Percentiles rank a stretch among this genome's conserved stretches.
Evolutionary conservation across 2,329 filamentous ascomycete genomes (phyloP).

Genomic region (Beauveria caledonica): DNA sequence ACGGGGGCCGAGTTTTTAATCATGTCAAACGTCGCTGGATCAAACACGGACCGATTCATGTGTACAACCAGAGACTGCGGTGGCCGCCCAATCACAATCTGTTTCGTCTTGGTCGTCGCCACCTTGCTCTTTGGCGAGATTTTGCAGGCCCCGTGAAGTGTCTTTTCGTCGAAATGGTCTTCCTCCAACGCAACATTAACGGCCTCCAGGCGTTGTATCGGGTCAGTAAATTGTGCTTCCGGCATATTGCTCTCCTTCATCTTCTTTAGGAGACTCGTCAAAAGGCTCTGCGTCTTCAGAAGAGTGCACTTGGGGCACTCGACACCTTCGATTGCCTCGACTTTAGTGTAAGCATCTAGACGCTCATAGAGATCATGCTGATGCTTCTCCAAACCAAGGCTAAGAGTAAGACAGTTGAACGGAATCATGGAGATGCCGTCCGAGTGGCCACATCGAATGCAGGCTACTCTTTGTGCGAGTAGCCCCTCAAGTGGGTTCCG

Average conservation of each 20-base stretch:
- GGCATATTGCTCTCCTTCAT: conserved; percentile 27
- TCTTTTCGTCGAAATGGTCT: conserved; percentile 70
- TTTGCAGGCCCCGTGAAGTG: conserved; percentile 54
- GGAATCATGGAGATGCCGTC: conserved; percentile 85
- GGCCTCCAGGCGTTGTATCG: conserved; percentile 49
- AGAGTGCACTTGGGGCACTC: conserved; percentile 90
- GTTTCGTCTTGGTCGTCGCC: conserved; percentile 77
- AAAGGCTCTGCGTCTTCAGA: conserved; percentile 42
- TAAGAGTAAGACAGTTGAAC: conserved; percentile 88
- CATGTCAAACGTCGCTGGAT: conserved; percentile 69
- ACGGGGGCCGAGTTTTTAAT: conserved; percentile 79
- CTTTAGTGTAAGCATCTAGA: conserved; percentile 72
- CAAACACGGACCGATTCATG: conserved; percentile 85
- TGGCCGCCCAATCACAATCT: conserved; percentile 74
- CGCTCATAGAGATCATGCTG: conserved; percentile 69
- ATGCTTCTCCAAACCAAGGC: conserved; percentile 54
- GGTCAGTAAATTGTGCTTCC: conserved; percentile 43
- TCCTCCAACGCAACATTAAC: conserved; percentile 67
- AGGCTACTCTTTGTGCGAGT: conserved; percentile 81
- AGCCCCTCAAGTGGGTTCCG: conserved; percentile 82
- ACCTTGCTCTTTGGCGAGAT: conserved; percentile 61
- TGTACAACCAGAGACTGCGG: conserved; percentile 78
- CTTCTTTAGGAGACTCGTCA: conserved; percentile 39
- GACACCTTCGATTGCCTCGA: conserved; percentile 82
- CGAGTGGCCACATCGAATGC: conserved; percentile 74